Conservation (phyloP, 2,329 filamentous ascomycete species). For the Aspergillus nomiae region DNA sequence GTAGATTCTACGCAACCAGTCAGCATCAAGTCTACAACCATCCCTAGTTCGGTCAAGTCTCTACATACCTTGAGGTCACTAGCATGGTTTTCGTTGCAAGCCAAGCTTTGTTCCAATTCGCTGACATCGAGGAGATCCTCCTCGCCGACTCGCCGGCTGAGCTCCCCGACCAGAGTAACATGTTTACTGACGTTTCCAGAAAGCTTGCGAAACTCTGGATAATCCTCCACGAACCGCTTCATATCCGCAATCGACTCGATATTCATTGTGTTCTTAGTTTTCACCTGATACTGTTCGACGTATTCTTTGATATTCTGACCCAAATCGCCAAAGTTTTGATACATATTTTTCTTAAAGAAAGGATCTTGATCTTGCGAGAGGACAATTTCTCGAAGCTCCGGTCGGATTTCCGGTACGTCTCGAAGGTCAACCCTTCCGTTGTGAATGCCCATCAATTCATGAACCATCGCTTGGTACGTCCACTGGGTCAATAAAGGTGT, state of each 20-base stretch:
- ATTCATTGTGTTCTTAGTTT: conserved; percentile 94
- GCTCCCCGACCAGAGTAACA: conserved; percentile 90
- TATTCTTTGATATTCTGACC: conserved; percentile 98
- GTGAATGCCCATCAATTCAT: conserved; percentile 88
- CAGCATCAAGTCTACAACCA: neutral
- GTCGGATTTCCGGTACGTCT: conserved; percentile 77
- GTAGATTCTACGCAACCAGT: conserved; percentile 63
- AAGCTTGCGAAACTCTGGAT: conserved; percentile 94
- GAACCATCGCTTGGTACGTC: conserved; percentile 99
- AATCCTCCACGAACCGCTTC: conserved; percentile 99
- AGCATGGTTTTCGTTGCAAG: conserved; percentile 93
- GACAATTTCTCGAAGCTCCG: conserved; percentile 90
- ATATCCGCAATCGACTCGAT: conserved; percentile 97
- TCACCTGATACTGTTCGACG: conserved; percentile 95
- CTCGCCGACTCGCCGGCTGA: conserved; percentile 82
- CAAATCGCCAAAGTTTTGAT: conserved; percentile 92
- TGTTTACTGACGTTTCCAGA: conserved; percentile 99
- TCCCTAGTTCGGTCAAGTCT: neutral
- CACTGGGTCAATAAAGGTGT: conserved; percentile 94
- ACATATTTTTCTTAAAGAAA: conserved; percentile 99
- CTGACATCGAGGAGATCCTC: conserved; percentile 93
- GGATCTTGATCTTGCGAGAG: conserved; percentile 96
- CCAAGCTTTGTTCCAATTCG: conserved; percentile 93
- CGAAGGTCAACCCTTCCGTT: conserved; percentile 93
- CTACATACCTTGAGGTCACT: conserved; percentile 77